Evolutionary conservation across 768 basidiomycete genomes (phyloP), one percentile per base, ranked within the genome.

Genomic region (Inosperma sp.): DNA sequence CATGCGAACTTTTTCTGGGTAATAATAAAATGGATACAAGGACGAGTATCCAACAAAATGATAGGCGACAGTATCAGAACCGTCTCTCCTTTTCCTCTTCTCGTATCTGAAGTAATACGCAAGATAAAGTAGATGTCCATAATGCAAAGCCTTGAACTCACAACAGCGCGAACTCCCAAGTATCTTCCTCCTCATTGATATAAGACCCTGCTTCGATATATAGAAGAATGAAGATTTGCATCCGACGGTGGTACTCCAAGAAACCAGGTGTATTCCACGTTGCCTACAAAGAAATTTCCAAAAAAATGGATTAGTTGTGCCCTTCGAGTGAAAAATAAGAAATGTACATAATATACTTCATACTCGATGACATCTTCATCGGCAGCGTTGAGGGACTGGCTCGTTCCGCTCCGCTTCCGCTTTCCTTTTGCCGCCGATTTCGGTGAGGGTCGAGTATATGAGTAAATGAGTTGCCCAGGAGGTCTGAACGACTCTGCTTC

Each of bases 161-260:
- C 88, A 96, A 68, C 1, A 92, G 73, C 34, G 83, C 79, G 65
- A 98, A 97, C 65, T 97, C 92, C 95, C 95, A 98, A 2, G 78
- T 75, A 17, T 93, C 87, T 63, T 98, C 95, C 5, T 90, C 89
- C 57, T 97, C 95, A 60, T 86, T 81, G 57, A 99, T 90, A 66
- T 93, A 98, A 10, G 89, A 92, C 3, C 94, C 96, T 9, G 81
- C 96, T 64, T 99, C 96, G 59, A 99, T 93, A 69, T 91, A 97
- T 5, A 99, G 74, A 49, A 95, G 65, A 56, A 97, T 91, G 65
- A 96, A 97, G 43, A 97, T 64, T 68, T 98, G 96, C 88, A 96
- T 95, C 48, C 81, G 74, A 14, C 86, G 78, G 62, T 97, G 95
- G 54, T 91, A 93, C 67, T 95, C 92, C 62, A 75, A 77, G 70